Evolutionary conservation across 805 yeast species (phyloP).

Genomic region (Candida boleticola): DNA sequence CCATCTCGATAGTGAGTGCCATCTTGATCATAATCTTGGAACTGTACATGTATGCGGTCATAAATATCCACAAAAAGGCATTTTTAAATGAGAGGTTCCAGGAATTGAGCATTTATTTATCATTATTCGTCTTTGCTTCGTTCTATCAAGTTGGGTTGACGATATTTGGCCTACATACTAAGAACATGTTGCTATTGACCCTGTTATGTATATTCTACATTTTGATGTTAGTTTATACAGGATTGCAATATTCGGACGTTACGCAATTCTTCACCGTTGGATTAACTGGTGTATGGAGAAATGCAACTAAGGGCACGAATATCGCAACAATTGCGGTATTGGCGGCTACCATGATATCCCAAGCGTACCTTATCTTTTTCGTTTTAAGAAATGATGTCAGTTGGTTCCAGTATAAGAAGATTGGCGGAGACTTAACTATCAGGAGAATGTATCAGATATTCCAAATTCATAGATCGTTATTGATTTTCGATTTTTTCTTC

Average conservation of each 20-base stretch:
- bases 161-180: slow-evolving; percentile 33
- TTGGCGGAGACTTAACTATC: slow-evolving; percentile 46
- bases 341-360: slow-evolving; percentile 32
- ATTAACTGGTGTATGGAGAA: slow-evolving; percentile 22
- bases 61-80: slow-evolving; percentile 27
- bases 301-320: slow-evolving; percentile 35
- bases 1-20: slow-evolving; percentile 33
- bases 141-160: slow-evolving; percentile 40
- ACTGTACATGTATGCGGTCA: slow-evolving; percentile 37
- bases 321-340: slow-evolving; percentile 43
- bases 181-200: slow-evolving; percentile 39
- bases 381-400: slow-evolving; percentile 39
- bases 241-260: slow-evolving; percentile 45
- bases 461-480: slow-evolving; percentile 35
- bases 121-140: slow-evolving; percentile 48
- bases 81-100: slow-evolving; percentile 18
- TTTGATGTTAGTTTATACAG: slow-evolving; percentile 46
- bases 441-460: slow-evolving; percentile 34
- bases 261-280: slow-evolving; percentile 18
- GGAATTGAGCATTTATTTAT: slow-evolving; percentile 40
- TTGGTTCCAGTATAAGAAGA: slow-evolving; percentile 47
- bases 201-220: slow-evolving; percentile 39
- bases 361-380: slow-evolving; percentile 25
- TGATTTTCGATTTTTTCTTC: slow-evolving; percentile 36
- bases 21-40: slow-evolving; percentile 34